Conservation (phyloP, 495 filamentous ascomycete species). For the Tetracladium setigerum region DNA sequence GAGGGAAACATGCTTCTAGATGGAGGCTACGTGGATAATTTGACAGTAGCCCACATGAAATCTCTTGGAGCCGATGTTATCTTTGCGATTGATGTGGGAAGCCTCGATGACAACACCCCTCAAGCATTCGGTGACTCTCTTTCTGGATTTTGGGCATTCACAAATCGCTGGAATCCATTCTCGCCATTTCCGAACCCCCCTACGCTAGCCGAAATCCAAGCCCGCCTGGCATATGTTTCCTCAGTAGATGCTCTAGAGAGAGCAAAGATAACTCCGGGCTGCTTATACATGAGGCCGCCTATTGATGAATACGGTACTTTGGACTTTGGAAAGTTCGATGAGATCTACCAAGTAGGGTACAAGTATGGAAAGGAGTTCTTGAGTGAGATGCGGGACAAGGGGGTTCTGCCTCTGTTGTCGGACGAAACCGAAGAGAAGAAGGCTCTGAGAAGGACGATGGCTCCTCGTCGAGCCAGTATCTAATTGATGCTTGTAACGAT, state of each 20-base stretch:
- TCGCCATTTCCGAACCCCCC: constrained; percentile 81
- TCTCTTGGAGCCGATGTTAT: constrained; percentile 86
- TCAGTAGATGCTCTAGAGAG: constrained; percentile 89
- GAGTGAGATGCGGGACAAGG: constrained; percentile 63
- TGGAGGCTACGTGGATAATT: constrained; percentile 94
- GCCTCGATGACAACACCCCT: constrained; percentile 81
- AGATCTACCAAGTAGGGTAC: constrained; percentile 89
- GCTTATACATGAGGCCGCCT: constrained; percentile 91
- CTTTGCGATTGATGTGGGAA: constrained; percentile 92
- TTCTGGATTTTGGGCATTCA: constrained; percentile 88
- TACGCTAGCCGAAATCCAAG: constrained; percentile 92
- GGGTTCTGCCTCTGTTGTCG: constrained; percentile 52
- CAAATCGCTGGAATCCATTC: constrained; percentile 97
- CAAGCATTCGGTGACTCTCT: constrained; percentile 89
- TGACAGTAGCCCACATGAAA: constrained; percentile 97
- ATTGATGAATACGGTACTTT: constrained; percentile 90
- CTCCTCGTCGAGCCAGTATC: constrained; percentile 86
- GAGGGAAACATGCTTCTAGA: constrained; percentile 95
- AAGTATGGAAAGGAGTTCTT: constrained; percentile 75
- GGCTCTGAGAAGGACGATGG: constrained; percentile 85
- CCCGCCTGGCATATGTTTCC: constrained; percentile 85
- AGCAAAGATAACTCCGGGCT: constrained; percentile 80
- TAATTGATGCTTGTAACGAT: constrained; percentile 23
- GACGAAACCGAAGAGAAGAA: constrained; percentile 81
- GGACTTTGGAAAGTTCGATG: constrained; percentile 95